Conservation (phyloP, 2,329 filamentous ascomycete genomes). For the Phialophora macrospora region DNA sequence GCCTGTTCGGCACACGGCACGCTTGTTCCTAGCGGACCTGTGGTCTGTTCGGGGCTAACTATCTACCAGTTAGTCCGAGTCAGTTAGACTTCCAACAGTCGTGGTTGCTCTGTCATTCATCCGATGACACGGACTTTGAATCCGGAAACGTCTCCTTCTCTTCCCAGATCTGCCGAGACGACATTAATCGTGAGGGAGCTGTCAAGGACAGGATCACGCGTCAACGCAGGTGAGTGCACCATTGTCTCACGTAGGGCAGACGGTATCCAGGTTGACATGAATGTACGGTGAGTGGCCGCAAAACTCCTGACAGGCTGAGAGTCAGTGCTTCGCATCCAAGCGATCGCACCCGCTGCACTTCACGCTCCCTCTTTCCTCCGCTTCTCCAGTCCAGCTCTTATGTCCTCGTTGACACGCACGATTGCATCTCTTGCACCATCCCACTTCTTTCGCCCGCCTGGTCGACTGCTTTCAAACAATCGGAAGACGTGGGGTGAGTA, state of each 20-base stretch:
- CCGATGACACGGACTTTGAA: too few relatives aligned
- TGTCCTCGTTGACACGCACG: slow-evolving; percentile 37
- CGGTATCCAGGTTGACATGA: background rate
- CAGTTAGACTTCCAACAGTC: too few relatives aligned
- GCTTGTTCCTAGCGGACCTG: too few relatives aligned
- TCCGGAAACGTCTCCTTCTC: too few relatives aligned
- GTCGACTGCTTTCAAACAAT: slow-evolving; percentile 44
- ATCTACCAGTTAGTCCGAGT: too few relatives aligned
- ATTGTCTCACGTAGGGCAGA: background rate
- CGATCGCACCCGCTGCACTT: background rate
- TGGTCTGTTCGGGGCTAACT: too few relatives aligned
- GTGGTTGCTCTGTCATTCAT: too few relatives aligned
- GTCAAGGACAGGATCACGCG: too few relatives aligned
- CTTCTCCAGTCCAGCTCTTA: background rate
- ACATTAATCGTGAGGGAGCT: too few relatives aligned
- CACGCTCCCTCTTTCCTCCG: background rate
- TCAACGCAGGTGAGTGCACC: background rate
- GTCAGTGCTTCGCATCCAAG: background rate
- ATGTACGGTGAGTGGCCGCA: background rate
- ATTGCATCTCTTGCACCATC: slow-evolving; percentile 42
- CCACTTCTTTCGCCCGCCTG: slow-evolving; percentile 41
- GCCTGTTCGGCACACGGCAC: too few relatives aligned
- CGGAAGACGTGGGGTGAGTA: slow-evolving; percentile 44
- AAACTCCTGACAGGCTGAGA: background rate
- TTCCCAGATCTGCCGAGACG: too few relatives aligned